phyloP scores from a whole-genome alignment of 192 early-diverging fungal genomes.

The Coemansia sp. region DNA sequence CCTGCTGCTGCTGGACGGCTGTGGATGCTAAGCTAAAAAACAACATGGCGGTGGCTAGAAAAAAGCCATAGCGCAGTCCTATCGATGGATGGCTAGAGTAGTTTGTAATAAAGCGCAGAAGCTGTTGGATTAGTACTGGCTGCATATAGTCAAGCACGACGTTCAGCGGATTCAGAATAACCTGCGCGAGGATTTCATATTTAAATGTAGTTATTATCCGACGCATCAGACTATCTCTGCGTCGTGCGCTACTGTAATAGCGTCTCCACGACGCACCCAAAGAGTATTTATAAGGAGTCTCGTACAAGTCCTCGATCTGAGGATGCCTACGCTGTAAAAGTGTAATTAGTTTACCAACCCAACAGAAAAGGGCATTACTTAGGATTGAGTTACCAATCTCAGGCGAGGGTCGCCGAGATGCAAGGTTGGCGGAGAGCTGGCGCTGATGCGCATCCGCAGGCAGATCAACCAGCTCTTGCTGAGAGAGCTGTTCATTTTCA shows the following conservation, averaged over 20 bases:
- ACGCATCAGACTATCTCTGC: slow-evolving; percentile 6
- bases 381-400: slow-evolving; percentile 33
- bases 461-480: neutral
- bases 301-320: slow-evolving; percentile 22
- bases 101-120: slow-evolving; percentile 54
- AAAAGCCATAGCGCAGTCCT: slow-evolving; percentile 48
- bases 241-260: slow-evolving; percentile 3
- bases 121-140: slow-evolving; percentile 58
- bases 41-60: slow-evolving; percentile 61
- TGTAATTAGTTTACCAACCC: slow-evolving; percentile 23
- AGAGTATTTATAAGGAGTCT: slow-evolving; percentile 10
- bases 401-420: slow-evolving; percentile 9
- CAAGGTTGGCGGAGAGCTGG: neutral
- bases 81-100: slow-evolving; percentile 29
- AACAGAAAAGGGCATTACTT: slow-evolving; percentile 27
- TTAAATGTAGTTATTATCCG: slow-evolving; percentile 39
- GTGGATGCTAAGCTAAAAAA: slow-evolving; percentile 39
- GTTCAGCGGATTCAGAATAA: slow-evolving; percentile 30
- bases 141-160: slow-evolving; percentile 48
- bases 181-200: slow-evolving; percentile 42
- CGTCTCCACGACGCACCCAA: slow-evolving; percentile 15
- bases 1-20: slow-evolving; percentile 59
- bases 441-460: neutral
- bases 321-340: slow-evolving; percentile 18
- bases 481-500: neutral